These are phyloP conservation scores for Blastosporella zonata DNA, from an alignment of 1,284 basidiomycete species.

Conservation along the genomic window DNA sequence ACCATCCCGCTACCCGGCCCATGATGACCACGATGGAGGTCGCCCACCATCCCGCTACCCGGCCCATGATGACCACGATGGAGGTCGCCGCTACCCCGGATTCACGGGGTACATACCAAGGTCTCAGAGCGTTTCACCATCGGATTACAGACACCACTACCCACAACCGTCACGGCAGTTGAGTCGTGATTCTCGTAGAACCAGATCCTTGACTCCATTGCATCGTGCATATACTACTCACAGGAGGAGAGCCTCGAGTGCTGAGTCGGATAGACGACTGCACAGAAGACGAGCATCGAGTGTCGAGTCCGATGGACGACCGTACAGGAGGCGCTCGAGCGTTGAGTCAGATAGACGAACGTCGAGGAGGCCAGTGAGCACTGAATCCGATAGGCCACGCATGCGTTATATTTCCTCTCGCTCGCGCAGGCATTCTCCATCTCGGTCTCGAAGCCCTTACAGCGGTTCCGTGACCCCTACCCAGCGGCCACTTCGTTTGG, in stretches of 20 bases:
- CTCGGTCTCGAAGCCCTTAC: slow-evolving; percentile 9
- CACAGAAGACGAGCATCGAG: background rate
- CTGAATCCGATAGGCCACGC: background rate
- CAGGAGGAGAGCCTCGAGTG: background rate
- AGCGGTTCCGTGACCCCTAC: slow-evolving; percentile 7
- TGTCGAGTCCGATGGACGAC: slow-evolving; percentile 1
- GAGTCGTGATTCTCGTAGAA: slow-evolving; percentile 7
- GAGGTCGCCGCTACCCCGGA: background rate
- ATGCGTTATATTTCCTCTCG: no score
- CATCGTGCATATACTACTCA: background rate
- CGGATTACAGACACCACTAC: slow-evolving; percentile 8
- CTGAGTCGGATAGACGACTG: background rate
- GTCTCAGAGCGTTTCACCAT: slow-evolving; percentile 26
- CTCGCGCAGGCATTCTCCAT: background rate
- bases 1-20: slow-evolving; percentile 3
- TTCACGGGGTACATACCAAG: slow-evolving; percentile 8
- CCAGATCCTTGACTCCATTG: slow-evolving; percentile 5
- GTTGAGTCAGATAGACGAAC: background rate
- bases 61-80: no score
- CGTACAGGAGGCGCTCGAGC: background rate
- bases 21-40: background rate
- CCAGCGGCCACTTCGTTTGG: background rate
- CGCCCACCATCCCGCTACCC: no score
- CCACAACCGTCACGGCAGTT: background rate
- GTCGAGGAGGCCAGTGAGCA: background rate